Evolutionary conservation across 2,329 filamentous ascomycete genomes (phyloP), one percentile per base, ranked within the genome.

Genomic region (Periconia macrospinosa): DNA sequence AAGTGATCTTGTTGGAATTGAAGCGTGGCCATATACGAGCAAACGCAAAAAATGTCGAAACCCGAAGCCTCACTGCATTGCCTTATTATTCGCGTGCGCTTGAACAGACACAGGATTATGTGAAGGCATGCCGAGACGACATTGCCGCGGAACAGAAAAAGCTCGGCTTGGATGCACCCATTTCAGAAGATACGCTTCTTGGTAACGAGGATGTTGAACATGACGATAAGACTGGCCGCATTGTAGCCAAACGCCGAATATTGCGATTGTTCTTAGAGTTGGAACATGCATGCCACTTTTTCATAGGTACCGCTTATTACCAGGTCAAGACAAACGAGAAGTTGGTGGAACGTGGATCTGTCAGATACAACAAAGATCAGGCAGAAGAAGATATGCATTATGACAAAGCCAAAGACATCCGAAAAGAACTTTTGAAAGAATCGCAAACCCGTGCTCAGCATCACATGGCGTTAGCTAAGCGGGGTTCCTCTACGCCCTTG

Each of bases 231-330:
- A 58, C 67, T 11, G 73, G 70, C 19, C 81, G 81, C 17, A 62
- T 90, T 20, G 78, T 81, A 46, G 81, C 85, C 37, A 81, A 83
- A 47, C 84, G 86, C 33, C 84, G 86, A 49, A 83, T 86, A 42
- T 78, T 97, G 19, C 86, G 91, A 10, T 81, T 80, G 18, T 86
- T 90, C 2, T 78, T 96, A 17, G 91, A 96, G 67, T 74, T 95
- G 42, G 83, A 93, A 56, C 93, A 97, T 69, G 86, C 88, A 59
- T 91, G 88, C 30, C 81, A 85, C 1, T 97, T 97, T 75, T 96
- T 95, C 67, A 87, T 87, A 23, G 91, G 88, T 14, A 96, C 92
- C 61, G 88, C 87, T 0, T 87, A 87, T 61, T 97, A 86, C 67
- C 91, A 96, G 66, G 89, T 95, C 56, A 94, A 92, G 67, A 83